Evolutionary conservation across 768 basidiomycete species (phyloP).

Genomic region (Rhizopogon rudus): DNA sequence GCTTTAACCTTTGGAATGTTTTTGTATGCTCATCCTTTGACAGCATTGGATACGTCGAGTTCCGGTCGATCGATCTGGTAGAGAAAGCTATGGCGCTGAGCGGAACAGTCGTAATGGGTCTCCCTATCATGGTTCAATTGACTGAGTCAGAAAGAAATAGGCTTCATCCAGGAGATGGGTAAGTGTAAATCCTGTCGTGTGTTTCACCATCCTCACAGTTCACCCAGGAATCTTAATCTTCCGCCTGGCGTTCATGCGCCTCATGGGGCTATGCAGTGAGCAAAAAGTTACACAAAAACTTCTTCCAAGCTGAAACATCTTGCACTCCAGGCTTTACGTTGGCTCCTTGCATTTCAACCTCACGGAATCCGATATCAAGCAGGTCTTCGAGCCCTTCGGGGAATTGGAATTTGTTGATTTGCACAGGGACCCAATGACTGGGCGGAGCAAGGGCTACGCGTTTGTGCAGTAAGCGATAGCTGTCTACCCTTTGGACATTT

Average conservation of each 20-base stretch:
- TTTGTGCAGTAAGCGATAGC: constrained; percentile 79
- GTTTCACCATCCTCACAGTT: constrained; percentile 6
- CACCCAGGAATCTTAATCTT: constrained; percentile 65
- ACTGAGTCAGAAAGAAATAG: constrained; percentile 96
- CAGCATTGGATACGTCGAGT: constrained; percentile 98
- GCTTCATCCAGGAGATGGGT: constrained; percentile 87
- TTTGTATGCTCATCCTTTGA: constrained; percentile 4
- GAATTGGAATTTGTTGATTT: constrained; percentile 98
- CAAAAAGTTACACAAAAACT: constrained; percentile 12
- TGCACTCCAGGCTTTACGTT: constrained; percentile 75
- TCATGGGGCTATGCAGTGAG: constrained; percentile 81
- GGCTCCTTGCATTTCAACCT: constrained; percentile 96
- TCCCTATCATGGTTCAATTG: constrained; percentile 93
- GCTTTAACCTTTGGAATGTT: neutral
- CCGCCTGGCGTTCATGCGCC: constrained; percentile 81
- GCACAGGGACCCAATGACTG: constrained; percentile 91
- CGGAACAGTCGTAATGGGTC: constrained; percentile 96
- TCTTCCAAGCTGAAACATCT: constrained; percentile 1
- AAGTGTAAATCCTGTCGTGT: constrained; percentile 23
- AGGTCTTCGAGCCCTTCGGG: constrained; percentile 99
- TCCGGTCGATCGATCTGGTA: constrained; percentile 85
- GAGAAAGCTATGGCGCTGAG: constrained; percentile 85
- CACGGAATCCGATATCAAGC: constrained; percentile 94
- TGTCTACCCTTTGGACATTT: neutral
- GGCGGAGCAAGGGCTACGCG: constrained; percentile 95